Base-by-base conservation (phyloP, 768 basidiomycete genomes). In the Tylopilus rubrobrunneus region DNA sequence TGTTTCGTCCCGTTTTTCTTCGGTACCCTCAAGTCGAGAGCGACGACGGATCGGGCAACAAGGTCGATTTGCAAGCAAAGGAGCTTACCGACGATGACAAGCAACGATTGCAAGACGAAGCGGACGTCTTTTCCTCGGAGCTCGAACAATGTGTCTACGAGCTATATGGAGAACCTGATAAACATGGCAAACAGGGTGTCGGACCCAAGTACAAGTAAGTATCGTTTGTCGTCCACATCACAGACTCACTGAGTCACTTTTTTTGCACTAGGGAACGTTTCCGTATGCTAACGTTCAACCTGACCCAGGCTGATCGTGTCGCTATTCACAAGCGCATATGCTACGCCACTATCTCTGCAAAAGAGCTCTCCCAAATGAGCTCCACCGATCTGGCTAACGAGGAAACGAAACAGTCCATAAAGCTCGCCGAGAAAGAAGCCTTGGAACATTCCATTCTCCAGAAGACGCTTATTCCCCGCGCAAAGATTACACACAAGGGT, bases 401-500 rank as follows among this genome's bases (percentile, higher is more conserved):
- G 68, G 89, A 93, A 70, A 83, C 81, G 53, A 85, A 91, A 67
- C 80, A 87, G 66, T 85, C 87, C 49, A 93, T 92, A 65, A 87
- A 84, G 66, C 81, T 82, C 45, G 86, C 88, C 23, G 87, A 92
- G 67, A 79, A 89, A 63, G 89, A 90, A 71, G 83, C 89, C 1
- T 73, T 96, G 62, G 86, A 84, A 67, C 85, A 92, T 68, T 91
- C 91, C 8, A 94, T 95, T 60, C 73, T 94, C 55, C 80, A 83
- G 65, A 89, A 86, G 70, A 76, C 81, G 9, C 73, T 75, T 9
- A 78, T 81, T 23, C 75, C 79, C 33, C 78, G 82, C 34, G 89
- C 92, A 50, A 95, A 94, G 70, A 87, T 92, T 56, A 96, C 92
- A 27, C 92, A 94, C 76, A 96, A 96, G 72, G 92, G 92, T 49